phyloP scores from a whole-genome alignment of 805 yeast genomes.

The Cephaloascus fragrans region DNA sequence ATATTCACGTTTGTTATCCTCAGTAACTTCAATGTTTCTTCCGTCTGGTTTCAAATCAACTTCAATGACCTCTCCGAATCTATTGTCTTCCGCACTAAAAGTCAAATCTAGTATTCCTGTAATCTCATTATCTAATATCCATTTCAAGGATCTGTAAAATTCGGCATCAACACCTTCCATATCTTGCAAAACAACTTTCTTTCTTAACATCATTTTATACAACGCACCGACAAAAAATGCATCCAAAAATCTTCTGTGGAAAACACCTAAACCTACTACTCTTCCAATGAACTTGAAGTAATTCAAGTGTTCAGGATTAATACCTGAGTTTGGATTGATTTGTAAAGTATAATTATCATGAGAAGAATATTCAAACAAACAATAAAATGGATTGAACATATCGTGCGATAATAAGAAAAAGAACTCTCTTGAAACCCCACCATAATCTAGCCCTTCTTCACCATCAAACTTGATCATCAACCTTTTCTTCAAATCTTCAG shows the following conservation, averaged over 20 bases:
- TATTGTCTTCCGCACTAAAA: constrained; percentile 83
- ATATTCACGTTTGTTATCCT: constrained; percentile 90
- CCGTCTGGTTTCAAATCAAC: constrained; percentile 90
- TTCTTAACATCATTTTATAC: constrained; percentile 94
- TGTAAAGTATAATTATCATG: constrained; percentile 97
- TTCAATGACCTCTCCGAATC: constrained; percentile 86
- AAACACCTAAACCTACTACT: constrained; percentile 95
- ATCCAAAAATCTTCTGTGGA: constrained; percentile 95
- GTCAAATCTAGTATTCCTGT: constrained; percentile 81
- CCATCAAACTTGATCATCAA: constrained; percentile 98
- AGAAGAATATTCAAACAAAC: constrained; percentile 94
- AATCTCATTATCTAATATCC: constrained; percentile 94
- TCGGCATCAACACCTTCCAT: constrained; percentile 99
- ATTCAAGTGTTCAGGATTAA: constrained; percentile 95
- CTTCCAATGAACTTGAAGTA: constrained; percentile 98
- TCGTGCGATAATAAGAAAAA: constrained; percentile 95
- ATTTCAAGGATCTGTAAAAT: constrained; percentile 85
- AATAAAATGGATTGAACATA: constrained; percentile 97
- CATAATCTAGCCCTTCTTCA: constrained; percentile 98
- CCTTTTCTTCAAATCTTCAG: constrained; percentile 95
- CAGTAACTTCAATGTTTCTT: constrained; percentile 79
- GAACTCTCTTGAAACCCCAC: constrained; percentile 98
- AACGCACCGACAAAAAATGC: constrained; percentile 98
- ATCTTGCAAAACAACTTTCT: constrained; percentile 90
- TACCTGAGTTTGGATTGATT: constrained; percentile 93